phyloP scores from a whole-genome alignment of 768 basidiomycete genomes.

The Lactifluus pinguis region DNA sequence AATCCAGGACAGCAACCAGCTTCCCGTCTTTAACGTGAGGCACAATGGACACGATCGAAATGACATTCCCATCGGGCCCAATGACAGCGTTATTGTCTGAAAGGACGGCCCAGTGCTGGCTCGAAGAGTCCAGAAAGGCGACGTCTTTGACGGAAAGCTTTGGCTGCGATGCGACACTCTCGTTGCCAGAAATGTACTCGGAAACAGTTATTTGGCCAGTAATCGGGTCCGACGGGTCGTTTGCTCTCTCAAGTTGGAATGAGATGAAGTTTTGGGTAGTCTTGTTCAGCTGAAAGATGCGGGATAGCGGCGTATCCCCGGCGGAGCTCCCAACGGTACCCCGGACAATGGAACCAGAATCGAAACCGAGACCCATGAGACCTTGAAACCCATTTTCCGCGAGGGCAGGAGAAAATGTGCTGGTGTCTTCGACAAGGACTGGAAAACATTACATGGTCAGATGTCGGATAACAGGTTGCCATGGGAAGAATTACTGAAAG shows the following conservation, averaged over 20 bases:
- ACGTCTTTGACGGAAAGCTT: conserved; percentile 60
- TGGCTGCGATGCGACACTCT: conserved; percentile 51
- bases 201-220: conserved; percentile 64
- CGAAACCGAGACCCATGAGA: conserved; percentile 72
- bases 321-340: conserved; percentile 40
- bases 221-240: conserved; percentile 41
- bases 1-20: conserved; percentile 66
- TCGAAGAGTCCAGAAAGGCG: conserved; percentile 46
- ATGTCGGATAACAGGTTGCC: not conserved
- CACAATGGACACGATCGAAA: conserved; percentile 55
- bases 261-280: conserved; percentile 57
- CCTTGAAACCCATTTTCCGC: conserved; percentile 56
- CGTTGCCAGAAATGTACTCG: conserved; percentile 53
- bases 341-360: conserved; percentile 55
- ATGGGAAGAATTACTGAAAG: conserved; percentile 43
- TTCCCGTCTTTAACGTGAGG: conserved; percentile 55
- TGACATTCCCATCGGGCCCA: conserved; percentile 64
- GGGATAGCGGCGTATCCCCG: conserved; percentile 53
- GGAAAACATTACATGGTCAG: not conserved
- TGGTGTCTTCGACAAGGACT: conserved; percentile 60
- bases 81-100: conserved; percentile 63
- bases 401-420: conserved; percentile 54
- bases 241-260: conserved; percentile 52
- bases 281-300: conserved; percentile 53
- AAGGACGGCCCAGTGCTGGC: conserved; percentile 76